Evolutionary conservation across 441 rosid species (phyloP).

Genomic region (Brassica balearica): DNA sequence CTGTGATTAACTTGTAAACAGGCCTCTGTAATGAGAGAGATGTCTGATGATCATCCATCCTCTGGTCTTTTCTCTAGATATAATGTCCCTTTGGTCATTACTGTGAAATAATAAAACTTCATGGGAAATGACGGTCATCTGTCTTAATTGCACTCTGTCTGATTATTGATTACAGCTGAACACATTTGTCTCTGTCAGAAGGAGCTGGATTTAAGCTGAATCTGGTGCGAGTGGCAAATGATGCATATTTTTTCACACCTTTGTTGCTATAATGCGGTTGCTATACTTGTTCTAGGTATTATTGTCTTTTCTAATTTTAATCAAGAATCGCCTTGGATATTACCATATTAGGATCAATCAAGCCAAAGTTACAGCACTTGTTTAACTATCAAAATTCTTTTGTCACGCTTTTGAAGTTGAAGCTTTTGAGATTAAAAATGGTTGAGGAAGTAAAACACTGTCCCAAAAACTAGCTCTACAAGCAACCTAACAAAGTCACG

Average conservation of each 20-base stretch:
- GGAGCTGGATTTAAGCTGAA: not conserved
- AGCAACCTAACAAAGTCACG: constrained; percentile 44
- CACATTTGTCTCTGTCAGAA: not conserved
- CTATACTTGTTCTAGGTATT: not conserved
- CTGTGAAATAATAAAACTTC: not conserved
- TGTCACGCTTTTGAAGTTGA: constrained; percentile 35
- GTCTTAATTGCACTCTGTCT: not conserved
- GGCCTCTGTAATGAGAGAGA: too few species aligned
- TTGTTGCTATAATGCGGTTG: not conserved
- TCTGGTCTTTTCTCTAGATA: too few species aligned
- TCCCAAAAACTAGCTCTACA: too few species aligned
- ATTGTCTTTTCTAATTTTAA: not conserved
- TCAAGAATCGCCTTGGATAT: not conserved
- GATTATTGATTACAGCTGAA: not conserved
- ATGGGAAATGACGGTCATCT: not conserved
- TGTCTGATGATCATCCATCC: too few species aligned
- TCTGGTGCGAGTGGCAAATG: not conserved
- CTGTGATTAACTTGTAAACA: too few species aligned
- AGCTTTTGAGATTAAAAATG: not conserved
- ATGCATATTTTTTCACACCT: too few species aligned
- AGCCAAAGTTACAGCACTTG: not conserved
- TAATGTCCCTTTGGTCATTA: too few species aligned
- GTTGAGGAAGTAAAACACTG: too few species aligned
- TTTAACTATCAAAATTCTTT: not conserved
- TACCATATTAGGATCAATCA: constrained; percentile 9